A percentile compares a stretch with the other conserved stretches of the same genome.
Evolutionary conservation across 148 eudicot species (phyloP).

Genomic region (Silene uniflora): DNA sequence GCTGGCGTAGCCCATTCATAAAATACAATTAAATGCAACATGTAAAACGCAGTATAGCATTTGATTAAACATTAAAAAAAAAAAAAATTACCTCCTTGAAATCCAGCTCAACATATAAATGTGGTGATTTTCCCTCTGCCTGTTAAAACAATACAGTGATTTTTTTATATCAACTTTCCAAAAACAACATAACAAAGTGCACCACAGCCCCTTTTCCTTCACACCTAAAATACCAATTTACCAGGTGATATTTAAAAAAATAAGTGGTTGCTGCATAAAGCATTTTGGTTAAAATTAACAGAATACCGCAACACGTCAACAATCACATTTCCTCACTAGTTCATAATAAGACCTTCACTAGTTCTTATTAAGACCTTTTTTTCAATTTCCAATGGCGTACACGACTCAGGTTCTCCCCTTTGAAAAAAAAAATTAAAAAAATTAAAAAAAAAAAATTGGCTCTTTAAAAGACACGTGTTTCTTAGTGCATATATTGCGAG

Average conservation of each 20-base stretch:
- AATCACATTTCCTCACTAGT: neutral
- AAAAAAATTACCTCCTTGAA: constrained; percentile 67
- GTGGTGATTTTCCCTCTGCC: constrained; percentile 92
- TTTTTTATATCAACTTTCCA: neutral
- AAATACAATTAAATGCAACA: neutral
- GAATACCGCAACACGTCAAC: neutral
- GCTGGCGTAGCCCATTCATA: too few species aligned
- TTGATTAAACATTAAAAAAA: constrained; percentile 10
- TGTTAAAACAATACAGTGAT: constrained; percentile 31
- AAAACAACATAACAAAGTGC: neutral
- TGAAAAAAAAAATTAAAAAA: too few species aligned
- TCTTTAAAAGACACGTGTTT: too few species aligned
- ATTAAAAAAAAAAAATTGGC: too few species aligned
- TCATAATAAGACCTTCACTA: too few species aligned
- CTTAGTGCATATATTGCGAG: too few species aligned
- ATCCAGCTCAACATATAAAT: constrained; percentile 89
- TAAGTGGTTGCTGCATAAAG: neutral
- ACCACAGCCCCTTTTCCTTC: neutral
- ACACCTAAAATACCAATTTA: neutral
- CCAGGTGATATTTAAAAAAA: neutral
- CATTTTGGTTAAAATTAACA: neutral
- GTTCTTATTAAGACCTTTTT: too few species aligned
- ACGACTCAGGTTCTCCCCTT: too few species aligned
- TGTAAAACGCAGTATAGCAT: neutral
- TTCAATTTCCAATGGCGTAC: too few species aligned